Evolutionary conservation across 1,284 basidiomycete species (phyloP).

Genomic region (Marasmius tenuissimus): DNA sequence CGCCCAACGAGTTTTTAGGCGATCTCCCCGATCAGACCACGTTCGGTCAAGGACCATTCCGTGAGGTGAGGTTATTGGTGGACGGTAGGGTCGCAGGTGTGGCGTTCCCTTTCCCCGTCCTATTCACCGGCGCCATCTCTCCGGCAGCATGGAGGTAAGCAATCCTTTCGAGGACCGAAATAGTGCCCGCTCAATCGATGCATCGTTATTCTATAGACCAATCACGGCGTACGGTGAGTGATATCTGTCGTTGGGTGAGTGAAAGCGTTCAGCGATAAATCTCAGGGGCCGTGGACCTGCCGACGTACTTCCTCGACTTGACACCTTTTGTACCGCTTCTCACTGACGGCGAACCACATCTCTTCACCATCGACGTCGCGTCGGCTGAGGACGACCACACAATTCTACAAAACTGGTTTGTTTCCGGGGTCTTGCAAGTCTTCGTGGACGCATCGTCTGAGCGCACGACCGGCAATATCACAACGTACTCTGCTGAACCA

Average conservation of each 20-base stretch:
- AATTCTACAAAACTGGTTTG: slow-evolving; percentile 76
- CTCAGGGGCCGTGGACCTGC: slow-evolving; percentile 65
- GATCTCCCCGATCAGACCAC: slow-evolving; percentile 48
- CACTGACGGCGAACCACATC: slow-evolving; percentile 68
- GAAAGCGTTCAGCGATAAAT: neutral
- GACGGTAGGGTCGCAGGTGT: slow-evolving; percentile 75
- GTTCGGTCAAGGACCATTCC: slow-evolving; percentile 57
- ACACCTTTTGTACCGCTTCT: slow-evolving; percentile 77
- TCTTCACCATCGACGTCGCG: slow-evolving; percentile 68
- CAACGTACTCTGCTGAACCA: slow-evolving; percentile 52
- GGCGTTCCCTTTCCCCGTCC: slow-evolving; percentile 29
- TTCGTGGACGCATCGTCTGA: slow-evolving; percentile 60
- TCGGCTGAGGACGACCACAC: slow-evolving; percentile 68
- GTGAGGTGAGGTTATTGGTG: slow-evolving; percentile 74
- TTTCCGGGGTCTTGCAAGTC: slow-evolving; percentile 72
- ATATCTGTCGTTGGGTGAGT: neutral
- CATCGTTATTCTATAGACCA: slow-evolving; percentile 4
- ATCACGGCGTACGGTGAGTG: slow-evolving; percentile 49
- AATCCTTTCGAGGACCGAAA: neutral
- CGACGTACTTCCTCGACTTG: slow-evolving; percentile 76
- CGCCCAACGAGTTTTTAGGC: slow-evolving; percentile 57
- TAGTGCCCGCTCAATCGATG: neutral
- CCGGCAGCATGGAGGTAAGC: slow-evolving; percentile 68
- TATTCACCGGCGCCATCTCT: slow-evolving; percentile 44
- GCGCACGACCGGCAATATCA: slow-evolving; percentile 70